Conservation (phyloP, 1,139 yeast species). For the Suhomyces bribrorum region DNA sequence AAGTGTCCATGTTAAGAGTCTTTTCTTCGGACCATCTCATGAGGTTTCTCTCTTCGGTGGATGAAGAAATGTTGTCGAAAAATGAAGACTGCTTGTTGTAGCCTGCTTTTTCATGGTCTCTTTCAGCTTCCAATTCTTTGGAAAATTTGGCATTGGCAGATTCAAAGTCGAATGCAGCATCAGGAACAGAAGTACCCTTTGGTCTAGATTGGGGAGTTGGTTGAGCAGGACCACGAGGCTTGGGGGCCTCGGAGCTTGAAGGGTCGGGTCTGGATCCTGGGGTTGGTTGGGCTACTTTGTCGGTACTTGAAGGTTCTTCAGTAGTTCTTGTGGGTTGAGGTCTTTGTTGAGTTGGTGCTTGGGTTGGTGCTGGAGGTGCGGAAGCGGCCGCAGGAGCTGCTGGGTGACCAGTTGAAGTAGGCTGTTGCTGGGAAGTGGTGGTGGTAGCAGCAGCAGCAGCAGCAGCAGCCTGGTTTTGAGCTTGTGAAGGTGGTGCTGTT, state of each 20-base stretch:
- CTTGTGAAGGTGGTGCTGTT: slow-evolving; percentile 21
- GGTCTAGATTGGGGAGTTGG: slow-evolving; percentile 20
- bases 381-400: slow-evolving; percentile 13
- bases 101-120: slow-evolving; percentile 18
- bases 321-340: slow-evolving; percentile 9
- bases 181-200: slow-evolving; percentile 21
- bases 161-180: slow-evolving; percentile 58
- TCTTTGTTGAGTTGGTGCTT: neutral
- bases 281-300: slow-evolving; percentile 4
- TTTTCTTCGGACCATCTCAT: slow-evolving; percentile 68
- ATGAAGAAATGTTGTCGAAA: slow-evolving; percentile 36
- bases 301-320: slow-evolving; percentile 1
- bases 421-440: slow-evolving; percentile 14
- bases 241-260: slow-evolving; percentile 1
- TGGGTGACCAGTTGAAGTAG: slow-evolving; percentile 26
- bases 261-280: slow-evolving; percentile 9
- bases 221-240: slow-evolving; percentile 10
- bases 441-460: slow-evolving; percentile 18
- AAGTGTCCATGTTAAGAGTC: slow-evolving; percentile 31
- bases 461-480: slow-evolving; percentile 11
- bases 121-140: slow-evolving; percentile 33
- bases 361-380: slow-evolving; percentile 10
- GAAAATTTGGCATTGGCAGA: slow-evolving; percentile 41
- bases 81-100: slow-evolving; percentile 27
- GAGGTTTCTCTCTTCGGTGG: slow-evolving; percentile 39